A percentile compares a stretch with the other conserved stretches of the same genome.
Evolutionary conservation across 1,284 basidiomycete genomes (phyloP).

Genomic region (Fomes fomentarius): DNA sequence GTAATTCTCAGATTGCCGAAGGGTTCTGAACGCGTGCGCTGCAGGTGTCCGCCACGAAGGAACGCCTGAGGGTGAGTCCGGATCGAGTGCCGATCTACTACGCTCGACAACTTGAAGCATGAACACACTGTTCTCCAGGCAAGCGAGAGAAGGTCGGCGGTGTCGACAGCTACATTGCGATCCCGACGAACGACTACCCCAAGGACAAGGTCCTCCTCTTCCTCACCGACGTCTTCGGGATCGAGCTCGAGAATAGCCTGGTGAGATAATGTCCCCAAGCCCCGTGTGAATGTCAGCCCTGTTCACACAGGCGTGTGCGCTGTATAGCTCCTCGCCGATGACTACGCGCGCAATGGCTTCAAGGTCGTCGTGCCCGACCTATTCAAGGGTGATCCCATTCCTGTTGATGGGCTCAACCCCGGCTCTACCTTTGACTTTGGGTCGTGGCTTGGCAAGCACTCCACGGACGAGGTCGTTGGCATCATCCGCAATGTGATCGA

Average conservation of each 20-base stretch:
- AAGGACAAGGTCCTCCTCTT: constrained; percentile 58
- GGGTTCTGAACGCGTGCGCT: not conserved
- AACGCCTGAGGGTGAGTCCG: constrained; percentile 30
- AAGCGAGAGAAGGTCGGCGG: constrained; percentile 47
- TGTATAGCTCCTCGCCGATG: constrained; percentile 47
- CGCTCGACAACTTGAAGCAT: not conserved
- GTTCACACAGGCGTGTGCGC: not conserved
- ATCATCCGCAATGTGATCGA: constrained; percentile 57
- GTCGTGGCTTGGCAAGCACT: constrained; percentile 56
- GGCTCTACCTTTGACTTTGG: constrained; percentile 43
- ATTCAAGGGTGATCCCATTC: constrained; percentile 45
- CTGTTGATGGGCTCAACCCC: constrained; percentile 22
- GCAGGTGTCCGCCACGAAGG: constrained; percentile 38
- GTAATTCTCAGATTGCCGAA: too few species aligned
- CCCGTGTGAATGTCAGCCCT: not conserved
- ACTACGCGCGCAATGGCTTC: constrained; percentile 57
- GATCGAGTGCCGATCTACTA: not conserved
- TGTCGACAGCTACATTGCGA: constrained; percentile 52
- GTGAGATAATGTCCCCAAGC: too few species aligned
- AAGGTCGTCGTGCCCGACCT: constrained; percentile 50
- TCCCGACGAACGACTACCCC: constrained; percentile 46
- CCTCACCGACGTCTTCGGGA: constrained; percentile 54
- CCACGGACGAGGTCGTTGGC: constrained; percentile 45
- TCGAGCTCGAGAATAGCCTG: constrained; percentile 47
- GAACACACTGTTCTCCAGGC: constrained; percentile 27